Base-by-base conservation (phyloP, 441 rosid species). In the Viola pubescens region DNA sequence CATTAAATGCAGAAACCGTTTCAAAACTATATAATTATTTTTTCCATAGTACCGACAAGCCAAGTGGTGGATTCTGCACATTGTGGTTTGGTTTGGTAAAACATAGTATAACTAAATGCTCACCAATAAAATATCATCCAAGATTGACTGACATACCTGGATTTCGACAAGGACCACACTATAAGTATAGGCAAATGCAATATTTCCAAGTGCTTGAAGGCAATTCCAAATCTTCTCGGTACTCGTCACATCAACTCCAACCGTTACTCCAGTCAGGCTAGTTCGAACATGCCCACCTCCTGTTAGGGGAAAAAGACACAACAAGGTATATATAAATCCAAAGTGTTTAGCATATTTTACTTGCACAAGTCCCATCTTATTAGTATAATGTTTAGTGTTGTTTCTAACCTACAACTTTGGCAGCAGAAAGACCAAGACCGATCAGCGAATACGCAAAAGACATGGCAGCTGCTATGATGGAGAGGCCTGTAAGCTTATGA, bases 101-200 rank as follows among this genome's bases (percentile, higher is more conserved):
- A 26, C 34, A 26, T 26, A 26, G 34, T 26, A 26, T 26, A 26
- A 26, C 34, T 26, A 26, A 26, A 26, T 26, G 34, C 34, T 26
- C 3, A 26, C 3, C 34, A 26, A 26, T 26, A 26, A 26, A 26
- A 26, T 26, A 26, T 1, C 34, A 26, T 26, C 34, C 34, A 26
- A 26, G 34, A 53, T 40, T 14, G 53, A 42, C 3, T 5, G 11
- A 61, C 37, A 50, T 63, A 60, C 95, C 86, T 85, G 91, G 12
- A 85, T 87, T 72, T 85, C 91, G 19, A 83, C 60, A 41, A 87
- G 88, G 56, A 87, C 72, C 9, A 59, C 52, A 6, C 88, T 62
- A 70, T 40, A 87, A 54, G 80, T 76, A 10, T 78, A 87, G 7
- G 91, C 70, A 58, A 84, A 83, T 49, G 95, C 91, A 51, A 87